Evolutionary conservation across 306 rosid species (phyloP), one percentile per base, ranked within the genome.

Genomic region (Trifolium fragiferum): DNA sequence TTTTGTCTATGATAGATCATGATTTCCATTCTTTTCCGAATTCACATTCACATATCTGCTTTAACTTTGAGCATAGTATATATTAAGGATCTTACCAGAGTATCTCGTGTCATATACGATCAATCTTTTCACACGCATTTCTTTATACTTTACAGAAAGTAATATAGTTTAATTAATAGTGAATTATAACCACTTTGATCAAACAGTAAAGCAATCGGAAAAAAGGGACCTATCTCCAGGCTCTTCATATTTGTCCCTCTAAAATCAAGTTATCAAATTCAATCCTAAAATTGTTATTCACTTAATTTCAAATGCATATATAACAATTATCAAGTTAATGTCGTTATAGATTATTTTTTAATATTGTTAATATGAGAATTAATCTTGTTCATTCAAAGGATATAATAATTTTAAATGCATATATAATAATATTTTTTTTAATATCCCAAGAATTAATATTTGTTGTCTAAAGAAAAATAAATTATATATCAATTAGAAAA

Each of bases 171-270:
- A 80, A 57, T 74, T 4, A 64, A 62, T n/a, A 77, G n/a, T n/a
- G n/a, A 90, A 82, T 79, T 47, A 53, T 40, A 64, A 78, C 72
- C 77, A 62, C 86, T 85, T 77, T 83, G 65, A 72, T 80, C 86
- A 78, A 78, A 60, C 49, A 67, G 66, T 72, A 88, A 84, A 83
- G 89, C 83, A 59, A 58, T 44, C 19, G 40, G 62, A 7, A 19
- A 59, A 76, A 67, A 76, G 72, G 66, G 71, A 72, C 53, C 10
- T 58, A 58, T 7, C 64, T 58, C 37, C 8, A 57, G 63, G 8
- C 53, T 57, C 21, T 30, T 30, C 41, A 54, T n/a, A n/a, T 46
- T 46, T 46, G 51, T 4, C 16, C 51, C 16, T 4, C 51, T 3
- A n/a, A 5, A 46, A 6, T 13, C 15, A 1, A 13, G 8, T 46